Conservation (phyloP, 306 rosid genomes). For the Inga leiocalycina region DNA sequence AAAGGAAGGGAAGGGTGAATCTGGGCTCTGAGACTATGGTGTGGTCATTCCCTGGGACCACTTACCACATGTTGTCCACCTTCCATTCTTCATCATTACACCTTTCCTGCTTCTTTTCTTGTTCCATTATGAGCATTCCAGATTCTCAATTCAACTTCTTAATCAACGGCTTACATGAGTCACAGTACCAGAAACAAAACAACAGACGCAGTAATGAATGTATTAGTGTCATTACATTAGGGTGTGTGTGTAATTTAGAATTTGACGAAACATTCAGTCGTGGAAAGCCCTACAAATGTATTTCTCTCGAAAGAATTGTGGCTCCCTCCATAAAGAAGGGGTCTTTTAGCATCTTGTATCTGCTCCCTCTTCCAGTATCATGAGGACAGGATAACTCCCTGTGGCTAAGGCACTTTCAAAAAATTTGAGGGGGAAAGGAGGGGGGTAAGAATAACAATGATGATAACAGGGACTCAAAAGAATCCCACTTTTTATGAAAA, state of each 20-base stretch:
- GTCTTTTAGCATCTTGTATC: background rate
- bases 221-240: background rate
- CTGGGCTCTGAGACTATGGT: background rate
- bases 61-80: background rate
- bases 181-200: background rate
- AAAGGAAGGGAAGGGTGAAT: background rate
- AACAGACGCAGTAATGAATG: background rate
- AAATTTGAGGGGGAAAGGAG: background rate
- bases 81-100: background rate
- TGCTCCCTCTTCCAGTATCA: slow-evolving; percentile 18
- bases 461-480: background rate
- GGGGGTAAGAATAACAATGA: background rate
- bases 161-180: background rate
- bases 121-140: background rate
- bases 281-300: background rate
- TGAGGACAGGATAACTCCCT: background rate
- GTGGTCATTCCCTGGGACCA: background rate
- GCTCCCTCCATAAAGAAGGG: background rate
- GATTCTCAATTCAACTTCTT: background rate
- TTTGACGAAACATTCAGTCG: background rate
- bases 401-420: background rate
- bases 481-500: background rate
- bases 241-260: background rate
- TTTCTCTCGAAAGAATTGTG: background rate
- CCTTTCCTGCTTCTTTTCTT: background rate